Percentiles rank a stretch among this genome's conserved stretches.
Evolutionary conservation across 2,329 filamentous ascomycete species (phyloP).

Genomic region (Paracamarosporium sp.): DNA sequence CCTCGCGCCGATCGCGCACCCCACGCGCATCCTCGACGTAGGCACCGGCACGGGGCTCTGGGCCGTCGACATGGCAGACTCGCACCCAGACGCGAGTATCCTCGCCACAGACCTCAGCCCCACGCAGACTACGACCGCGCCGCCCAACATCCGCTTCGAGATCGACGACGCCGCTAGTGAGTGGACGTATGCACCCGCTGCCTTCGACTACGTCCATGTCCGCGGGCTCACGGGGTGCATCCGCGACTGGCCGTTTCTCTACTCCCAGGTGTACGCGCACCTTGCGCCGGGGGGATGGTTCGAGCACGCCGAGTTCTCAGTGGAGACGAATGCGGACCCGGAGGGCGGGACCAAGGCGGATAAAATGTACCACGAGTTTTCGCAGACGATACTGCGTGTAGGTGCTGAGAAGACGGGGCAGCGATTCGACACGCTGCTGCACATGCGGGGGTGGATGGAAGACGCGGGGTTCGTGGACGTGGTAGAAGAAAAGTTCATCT

Average conservation of each 20-base stretch:
- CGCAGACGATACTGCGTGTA: slow-evolving; percentile 18
- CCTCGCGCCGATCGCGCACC: slow-evolving; percentile 37
- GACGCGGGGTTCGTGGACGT: slow-evolving; percentile 39
- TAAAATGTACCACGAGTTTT: slow-evolving; percentile 28
- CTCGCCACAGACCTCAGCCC: slow-evolving; percentile 46
- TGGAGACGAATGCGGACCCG: slow-evolving; percentile 28
- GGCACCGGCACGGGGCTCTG: slow-evolving; percentile 45
- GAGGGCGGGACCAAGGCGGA: slow-evolving; percentile 18
- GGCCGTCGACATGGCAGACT: slow-evolving; percentile 48
- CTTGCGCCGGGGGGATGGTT: slow-evolving; percentile 51
- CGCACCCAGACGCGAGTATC: slow-evolving; percentile 42
- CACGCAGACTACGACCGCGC: slow-evolving; percentile 40
- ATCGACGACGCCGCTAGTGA: slow-evolving; percentile 51
- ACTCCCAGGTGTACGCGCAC: slow-evolving; percentile 45
- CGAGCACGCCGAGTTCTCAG: slow-evolving; percentile 51
- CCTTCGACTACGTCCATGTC: slow-evolving; percentile 50
- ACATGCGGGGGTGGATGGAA: slow-evolving; percentile 24
- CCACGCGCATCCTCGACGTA: slow-evolving; percentile 41
- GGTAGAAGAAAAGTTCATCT: slow-evolving; percentile 29
- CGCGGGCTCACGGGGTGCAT: slow-evolving; percentile 51
- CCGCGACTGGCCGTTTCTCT: slow-evolving; percentile 48
- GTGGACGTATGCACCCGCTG: slow-evolving; percentile 48
- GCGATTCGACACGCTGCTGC: slow-evolving; percentile 28
- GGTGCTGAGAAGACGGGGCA: slow-evolving; percentile 31
- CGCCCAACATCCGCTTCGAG: slow-evolving; percentile 53